Base-by-base conservation (phyloP, 768 basidiomycete species). In the Gymnopilus dilepis region DNA sequence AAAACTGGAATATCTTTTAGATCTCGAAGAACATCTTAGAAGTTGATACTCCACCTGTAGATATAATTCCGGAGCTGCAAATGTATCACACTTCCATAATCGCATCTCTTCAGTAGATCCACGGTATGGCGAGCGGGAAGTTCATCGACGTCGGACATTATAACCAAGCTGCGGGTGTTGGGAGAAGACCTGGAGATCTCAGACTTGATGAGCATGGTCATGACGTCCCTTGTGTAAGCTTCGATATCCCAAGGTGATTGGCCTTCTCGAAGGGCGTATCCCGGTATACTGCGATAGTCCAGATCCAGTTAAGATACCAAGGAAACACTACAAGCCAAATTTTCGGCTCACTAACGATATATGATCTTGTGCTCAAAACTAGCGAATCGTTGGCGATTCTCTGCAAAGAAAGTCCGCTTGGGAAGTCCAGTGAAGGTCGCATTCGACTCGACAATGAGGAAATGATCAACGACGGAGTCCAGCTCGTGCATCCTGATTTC, bases 91-190 rank as follows among this genome's bases (percentile, higher is more conserved):
- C 69, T 62, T 13, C 82, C 82, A 64, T 82, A 86, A 52, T 82
- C 81, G 69, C 86, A 89, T 34, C 74, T 70, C 67, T 79, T 79
- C 43, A 88, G 74, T 4, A 89, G 77, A 37, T 74, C 68, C 15
- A 87, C 68, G 24, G 87, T 83, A 59, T 84, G 80, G 9, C 73
- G 72, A 0, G 83, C 77, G 4, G 86, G 86, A 42, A 89, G 80
- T 71, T 89, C 88, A 67, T 88, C 87, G 12, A 87, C 71, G 68
- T 88, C 86, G 7, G 84, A 82, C 81, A 88, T 86, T 57, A 88
- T 70, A 38, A 87, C 82, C 40, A 87, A 74, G n/a, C 75, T 70
- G 42, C 76, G 66, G 21, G 75, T 75, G 13, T 70, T 54, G 6
- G 70, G 50, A 33, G 76, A 61, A 26, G 76, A 73, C 21, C 65